Base-by-base conservation (phyloP, 257 asterid genomes). In the Petunia axillaris region DNA sequence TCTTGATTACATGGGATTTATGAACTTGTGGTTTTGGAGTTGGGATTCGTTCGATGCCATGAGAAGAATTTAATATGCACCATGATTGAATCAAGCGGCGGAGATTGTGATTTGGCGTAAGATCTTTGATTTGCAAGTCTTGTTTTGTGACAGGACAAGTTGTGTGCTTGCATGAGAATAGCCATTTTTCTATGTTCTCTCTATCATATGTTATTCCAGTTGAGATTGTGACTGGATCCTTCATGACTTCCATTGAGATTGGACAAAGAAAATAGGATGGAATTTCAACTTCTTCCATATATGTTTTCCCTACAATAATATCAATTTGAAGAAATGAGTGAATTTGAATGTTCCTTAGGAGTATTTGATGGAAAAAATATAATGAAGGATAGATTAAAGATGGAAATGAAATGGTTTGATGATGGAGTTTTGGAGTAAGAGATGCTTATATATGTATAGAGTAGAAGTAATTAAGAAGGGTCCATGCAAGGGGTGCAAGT, bases 161-260 rank as follows among this genome's bases (percentile, higher is more conserved):
- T n/a, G 43, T 52, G 67, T 82, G 90, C 50, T 82, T 87, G 87
- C 83, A 62, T 1, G 91, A 81, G 25, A 80, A 88, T 36, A 94
- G 25, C 98, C 97, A 94, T 80, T 84, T 94, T 14, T 91, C 92
- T 35, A 94, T 92, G 87, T 52, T 85, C 59, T 81, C 83, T 3
- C 98, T n/a, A 82, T 94, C 97, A 81, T 92, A 94, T 0, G 98
- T 89, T 35, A 94, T 93, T 2, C 98, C 98, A 3, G 98, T 88
- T 2, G 94, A 54, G 62, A 91, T 74, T 1, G 86, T 90, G 1
- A 94, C 98, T 0, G 97, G 98, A 85, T 94, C 97, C 44, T 77
- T 85, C 98, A 94, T 94, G 3, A 93, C 84, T 82, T 94, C 93
- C 92, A 93, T 87, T 13, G 97, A 93, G 53, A 93, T 94, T 5